Evolutionary conservation across 495 filamentous ascomycete genomes (phyloP).

Genomic region (Tuber magnatum): DNA sequence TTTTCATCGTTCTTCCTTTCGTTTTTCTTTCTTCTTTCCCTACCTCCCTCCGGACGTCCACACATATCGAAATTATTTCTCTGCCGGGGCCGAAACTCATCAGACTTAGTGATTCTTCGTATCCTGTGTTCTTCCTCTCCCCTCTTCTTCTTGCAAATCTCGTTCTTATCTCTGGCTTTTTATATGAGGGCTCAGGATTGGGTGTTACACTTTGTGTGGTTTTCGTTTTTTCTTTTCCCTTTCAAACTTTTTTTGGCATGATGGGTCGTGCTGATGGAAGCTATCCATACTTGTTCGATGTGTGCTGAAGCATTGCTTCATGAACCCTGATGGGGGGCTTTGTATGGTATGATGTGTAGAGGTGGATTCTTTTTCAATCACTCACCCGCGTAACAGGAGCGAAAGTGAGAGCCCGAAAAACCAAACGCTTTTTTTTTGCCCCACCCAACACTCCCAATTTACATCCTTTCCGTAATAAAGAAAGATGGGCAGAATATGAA

Average conservation of each 20-base stretch:
- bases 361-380: neutral
- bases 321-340: neutral
- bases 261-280: neutral
- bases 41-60: constrained; percentile 14
- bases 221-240: neutral
- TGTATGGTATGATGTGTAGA: constrained; percentile 3
- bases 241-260: neutral
- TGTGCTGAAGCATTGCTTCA: neutral
- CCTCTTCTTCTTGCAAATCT: neutral
- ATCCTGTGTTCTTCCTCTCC: neutral
- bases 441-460: neutral
- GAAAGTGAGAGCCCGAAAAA: neutral
- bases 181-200: neutral
- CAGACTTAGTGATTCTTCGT: neutral
- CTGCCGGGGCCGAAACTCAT: neutral
- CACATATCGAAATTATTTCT: neutral
- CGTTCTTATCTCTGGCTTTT: neutral
- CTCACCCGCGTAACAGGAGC: neutral
- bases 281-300: constrained; percentile 1
- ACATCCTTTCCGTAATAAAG: neutral
- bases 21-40: constrained; percentile 31
- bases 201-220: neutral
- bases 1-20: constrained; percentile 17
- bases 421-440: neutral
- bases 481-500: neutral